phyloP scores from a whole-genome alignment of 1,284 basidiomycete species.

The Hypsizygus ulmarius region DNA sequence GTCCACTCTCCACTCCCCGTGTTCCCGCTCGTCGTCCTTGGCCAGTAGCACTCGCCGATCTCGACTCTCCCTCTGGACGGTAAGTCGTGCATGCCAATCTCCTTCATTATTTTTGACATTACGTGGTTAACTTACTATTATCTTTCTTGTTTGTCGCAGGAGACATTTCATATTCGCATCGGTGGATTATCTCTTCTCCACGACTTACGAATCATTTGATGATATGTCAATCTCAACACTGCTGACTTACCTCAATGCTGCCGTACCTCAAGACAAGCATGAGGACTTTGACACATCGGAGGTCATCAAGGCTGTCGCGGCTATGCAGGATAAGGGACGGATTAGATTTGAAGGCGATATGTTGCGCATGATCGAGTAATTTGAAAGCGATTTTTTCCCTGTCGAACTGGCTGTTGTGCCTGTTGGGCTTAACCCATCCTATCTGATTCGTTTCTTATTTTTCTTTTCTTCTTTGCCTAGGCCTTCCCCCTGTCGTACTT shows the following conservation, averaged over 20 bases:
- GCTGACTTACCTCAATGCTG: slow-evolving; percentile 68
- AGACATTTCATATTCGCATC: slow-evolving; percentile 57
- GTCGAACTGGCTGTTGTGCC: neutral
- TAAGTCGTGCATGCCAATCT: neutral
- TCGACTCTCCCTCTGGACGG: slow-evolving; percentile 1
- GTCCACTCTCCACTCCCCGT: neutral
- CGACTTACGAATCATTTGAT: slow-evolving; percentile 61
- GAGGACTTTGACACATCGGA: slow-evolving; percentile 76
- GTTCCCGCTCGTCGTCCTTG: slow-evolving; percentile 8
- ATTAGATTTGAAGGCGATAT: slow-evolving; percentile 60
- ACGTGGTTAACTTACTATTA: slow-evolving; percentile 2
- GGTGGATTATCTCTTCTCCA: slow-evolving; percentile 57
- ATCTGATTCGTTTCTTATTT: too few species aligned
- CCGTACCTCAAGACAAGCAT: slow-evolving; percentile 70
- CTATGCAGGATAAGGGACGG: slow-evolving; percentile 50
- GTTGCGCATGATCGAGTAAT: slow-evolving; percentile 31
- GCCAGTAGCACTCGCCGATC: slow-evolving; percentile 47
- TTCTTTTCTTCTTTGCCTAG: too few species aligned
- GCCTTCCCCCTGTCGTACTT: too few species aligned
- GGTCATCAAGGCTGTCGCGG: slow-evolving; percentile 56
- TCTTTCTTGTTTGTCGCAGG: slow-evolving; percentile 34
- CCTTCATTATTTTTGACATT: neutral
- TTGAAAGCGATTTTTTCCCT: neutral
- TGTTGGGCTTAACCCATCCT: too few species aligned
- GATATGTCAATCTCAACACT: slow-evolving; percentile 65